Evolutionary conservation across 371 early-diverging fungal species (phyloP).

Genomic region (Circinella umbellata): DNA sequence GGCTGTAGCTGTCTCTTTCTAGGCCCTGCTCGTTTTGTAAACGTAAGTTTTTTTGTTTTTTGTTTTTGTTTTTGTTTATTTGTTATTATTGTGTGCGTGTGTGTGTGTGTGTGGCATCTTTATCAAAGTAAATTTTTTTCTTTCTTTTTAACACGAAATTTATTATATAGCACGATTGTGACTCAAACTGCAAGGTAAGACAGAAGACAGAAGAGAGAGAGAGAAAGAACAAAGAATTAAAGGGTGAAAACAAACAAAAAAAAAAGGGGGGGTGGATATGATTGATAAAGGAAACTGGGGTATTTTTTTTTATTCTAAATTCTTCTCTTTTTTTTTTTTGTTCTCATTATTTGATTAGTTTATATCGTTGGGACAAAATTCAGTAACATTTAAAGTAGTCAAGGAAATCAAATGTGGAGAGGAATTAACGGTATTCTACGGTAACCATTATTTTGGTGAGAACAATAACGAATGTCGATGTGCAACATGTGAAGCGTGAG

Average conservation of each 20-base stretch:
- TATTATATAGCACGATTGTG: slow-evolving; percentile 84
- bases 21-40: slow-evolving; percentile 96
- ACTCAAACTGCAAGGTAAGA: slow-evolving; percentile 78
- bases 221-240: no score
- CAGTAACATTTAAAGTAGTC: slow-evolving; percentile 81
- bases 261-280: no score
- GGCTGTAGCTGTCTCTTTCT: slow-evolving; percentile 81
- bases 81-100: background rate
- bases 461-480: slow-evolving; percentile 90
- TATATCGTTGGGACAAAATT: slow-evolving; percentile 62
- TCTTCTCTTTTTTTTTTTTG: background rate
- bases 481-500: slow-evolving; percentile 81
- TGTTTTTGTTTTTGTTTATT: background rate
- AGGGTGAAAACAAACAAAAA: slow-evolving; percentile 1
- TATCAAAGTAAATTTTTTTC: background rate
- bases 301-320: no score
- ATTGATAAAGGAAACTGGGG: no score
- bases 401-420: slow-evolving; percentile 80
- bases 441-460: slow-evolving; percentile 87
- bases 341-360: slow-evolving; percentile 46
- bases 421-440: slow-evolving; percentile 89
- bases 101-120: no score
- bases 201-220: no score
- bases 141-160: background rate
- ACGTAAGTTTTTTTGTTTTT: slow-evolving; percentile 45